These are phyloP conservation scores for Alternaria atra DNA, from an alignment of 2,329 filamentous ascomycete species.

Conservation along the genomic window DNA sequence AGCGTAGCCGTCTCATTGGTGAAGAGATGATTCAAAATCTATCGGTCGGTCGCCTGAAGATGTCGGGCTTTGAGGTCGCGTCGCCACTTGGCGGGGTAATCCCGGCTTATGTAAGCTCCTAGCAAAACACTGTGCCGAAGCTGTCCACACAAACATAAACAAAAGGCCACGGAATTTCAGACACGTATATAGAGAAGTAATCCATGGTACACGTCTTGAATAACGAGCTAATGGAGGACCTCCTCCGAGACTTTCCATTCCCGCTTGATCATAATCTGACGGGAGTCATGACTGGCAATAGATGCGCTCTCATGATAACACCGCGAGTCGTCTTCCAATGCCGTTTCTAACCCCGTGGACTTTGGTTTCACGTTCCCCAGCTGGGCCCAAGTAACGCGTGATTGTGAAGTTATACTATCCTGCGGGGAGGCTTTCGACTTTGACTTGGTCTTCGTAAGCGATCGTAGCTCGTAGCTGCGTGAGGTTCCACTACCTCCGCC, in stretches of 20 bases:
- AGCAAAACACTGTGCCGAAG: neutral
- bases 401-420: neutral
- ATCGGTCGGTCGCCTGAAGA: slow-evolving; percentile 5
- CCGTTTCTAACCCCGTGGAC: neutral
- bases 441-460: neutral
- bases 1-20: slow-evolving; percentile 1
- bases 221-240: no score
- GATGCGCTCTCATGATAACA: slow-evolving; percentile 4
- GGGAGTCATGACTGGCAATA: slow-evolving; percentile 12
- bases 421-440: neutral
- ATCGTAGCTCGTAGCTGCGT: slow-evolving; percentile 1
- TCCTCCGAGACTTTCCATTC: no score
- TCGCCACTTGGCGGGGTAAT: slow-evolving; percentile 11
- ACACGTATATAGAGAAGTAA: no score
- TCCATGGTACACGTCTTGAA: no score
- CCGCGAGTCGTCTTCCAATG: neutral
- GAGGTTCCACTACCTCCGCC: neutral
- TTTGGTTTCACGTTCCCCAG: neutral
- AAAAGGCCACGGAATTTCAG: no score
- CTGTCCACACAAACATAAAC: no score
- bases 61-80: slow-evolving; percentile 3
- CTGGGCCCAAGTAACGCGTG: neutral
- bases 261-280: slow-evolving; percentile 6
- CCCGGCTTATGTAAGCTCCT: neutral
- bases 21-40: slow-evolving; percentile 1